Percentiles rank a stretch among this genome's conserved stretches.
These are phyloP conservation scores for Fusarium solani-melongenae DNA, from an alignment of 2,329 filamentous ascomycete genomes.

Conservation along the genomic window DNA sequence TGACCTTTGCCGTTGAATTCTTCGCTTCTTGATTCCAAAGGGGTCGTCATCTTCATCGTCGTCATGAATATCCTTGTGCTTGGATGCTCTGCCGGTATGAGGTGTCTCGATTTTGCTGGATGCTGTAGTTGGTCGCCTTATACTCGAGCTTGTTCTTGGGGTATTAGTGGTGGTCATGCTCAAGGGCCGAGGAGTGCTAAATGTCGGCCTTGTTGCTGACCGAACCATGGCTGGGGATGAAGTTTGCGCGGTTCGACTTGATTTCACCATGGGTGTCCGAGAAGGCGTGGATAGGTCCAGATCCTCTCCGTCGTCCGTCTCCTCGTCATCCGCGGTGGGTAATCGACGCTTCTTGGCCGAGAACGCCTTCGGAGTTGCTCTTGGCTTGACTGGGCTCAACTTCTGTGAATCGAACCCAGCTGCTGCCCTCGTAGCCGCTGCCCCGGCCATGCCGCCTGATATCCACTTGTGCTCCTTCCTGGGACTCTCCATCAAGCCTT, in stretches of 20 bases:
- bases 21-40: constrained; percentile 49
- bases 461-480: constrained; percentile 46
- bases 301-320: constrained; percentile 27
- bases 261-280: constrained; percentile 7
- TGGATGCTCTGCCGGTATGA: neutral
- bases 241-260: neutral
- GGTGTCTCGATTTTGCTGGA: neutral
- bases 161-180: constrained; percentile 12
- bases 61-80: constrained; percentile 10
- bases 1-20: constrained; percentile 46
- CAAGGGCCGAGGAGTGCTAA: constrained; percentile 24
- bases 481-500: constrained; percentile 58
- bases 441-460: constrained; percentile 32
- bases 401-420: constrained; percentile 41
- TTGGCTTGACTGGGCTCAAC: constrained; percentile 25
- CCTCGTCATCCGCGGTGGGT: constrained; percentile 23
- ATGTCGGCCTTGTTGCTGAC: constrained; percentile 17
- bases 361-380: neutral
- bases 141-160: neutral
- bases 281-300: constrained; percentile 32
- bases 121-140: constrained; percentile 12
- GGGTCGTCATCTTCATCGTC: constrained; percentile 48
- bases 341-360: constrained; percentile 27
- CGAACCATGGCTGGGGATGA: constrained; percentile 22
- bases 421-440: constrained; percentile 41